Evolutionary conservation across 2,329 filamentous ascomycete genomes (phyloP).

Genomic region (Sphaerulina populicola): DNA sequence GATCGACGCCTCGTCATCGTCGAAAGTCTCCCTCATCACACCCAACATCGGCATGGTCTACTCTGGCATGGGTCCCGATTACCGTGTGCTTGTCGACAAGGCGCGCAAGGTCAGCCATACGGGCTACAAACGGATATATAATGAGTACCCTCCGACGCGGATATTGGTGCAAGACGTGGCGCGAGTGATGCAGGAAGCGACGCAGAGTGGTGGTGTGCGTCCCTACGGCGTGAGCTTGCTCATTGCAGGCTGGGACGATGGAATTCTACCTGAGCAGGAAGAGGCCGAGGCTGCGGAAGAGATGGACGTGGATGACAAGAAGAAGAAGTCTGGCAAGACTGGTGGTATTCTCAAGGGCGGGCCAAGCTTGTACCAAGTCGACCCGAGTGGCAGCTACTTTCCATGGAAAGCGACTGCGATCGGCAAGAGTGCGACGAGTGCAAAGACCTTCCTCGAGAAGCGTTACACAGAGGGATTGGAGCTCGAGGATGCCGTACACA

Average conservation of each 20-base stretch:
- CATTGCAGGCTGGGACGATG: conserved; percentile 96
- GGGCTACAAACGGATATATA: conserved; percentile 99
- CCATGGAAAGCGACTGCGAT: conserved; percentile 99
- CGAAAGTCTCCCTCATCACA: conserved; percentile 95
- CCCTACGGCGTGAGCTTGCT: conserved; percentile 94
- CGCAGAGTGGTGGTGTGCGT: conserved; percentile 91
- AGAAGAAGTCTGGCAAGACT: conserved; percentile 75
- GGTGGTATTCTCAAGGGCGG: conserved; percentile 92
- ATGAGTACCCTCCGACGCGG: conserved; percentile 98
- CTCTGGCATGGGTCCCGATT: conserved; percentile 97
- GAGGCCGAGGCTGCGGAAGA: conserved; percentile 53
- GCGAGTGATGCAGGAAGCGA: conserved; percentile 96
- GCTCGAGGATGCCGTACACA: conserved; percentile 96
- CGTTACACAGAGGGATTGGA: conserved; percentile 95
- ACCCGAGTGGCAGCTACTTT: conserved; percentile 97
- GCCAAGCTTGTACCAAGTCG: conserved; percentile 96
- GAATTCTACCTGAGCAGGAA: conserved; percentile 76
- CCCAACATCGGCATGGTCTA: conserved; percentile 99
- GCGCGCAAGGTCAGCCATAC: conserved; percentile 97
- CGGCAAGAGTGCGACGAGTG: conserved; percentile 94
- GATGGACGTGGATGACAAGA: conserved; percentile 52
- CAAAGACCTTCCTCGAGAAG: conserved; percentile 99
- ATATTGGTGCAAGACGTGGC: conserved; percentile 99
- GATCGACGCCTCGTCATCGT: conserved; percentile 87
- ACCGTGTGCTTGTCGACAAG: conserved; percentile 93